Evolutionary conservation across 495 filamentous ascomycete species (phyloP), one percentile per base, ranked within the genome.

Genomic region (Penicillium salamii): DNA sequence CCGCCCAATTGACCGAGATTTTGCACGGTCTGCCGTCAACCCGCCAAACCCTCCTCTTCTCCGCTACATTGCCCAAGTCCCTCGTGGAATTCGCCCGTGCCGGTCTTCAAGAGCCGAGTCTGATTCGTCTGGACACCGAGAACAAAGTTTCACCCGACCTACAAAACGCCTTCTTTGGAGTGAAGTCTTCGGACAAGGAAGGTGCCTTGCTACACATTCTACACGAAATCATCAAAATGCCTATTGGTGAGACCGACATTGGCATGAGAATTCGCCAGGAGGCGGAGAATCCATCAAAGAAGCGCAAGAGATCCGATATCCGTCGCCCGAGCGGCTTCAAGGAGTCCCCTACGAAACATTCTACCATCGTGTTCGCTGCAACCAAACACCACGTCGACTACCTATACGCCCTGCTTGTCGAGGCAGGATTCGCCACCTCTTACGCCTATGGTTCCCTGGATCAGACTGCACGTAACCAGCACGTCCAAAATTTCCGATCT

Each of bases 371-470:
- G 13, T 98, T 98, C 65, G 79, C 87, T 1, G 90, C 93, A 7
- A 97, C 93, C 0, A 97, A 97, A 59, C 92, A 97, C 67, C 90
- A 97, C 57, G 93, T 98, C n/a, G 93, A 98, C 58, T 97, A 96
- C 66, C 68, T 98, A 6, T 81, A 87, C 24, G 75, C 79, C 20
- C 70, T 98, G 14, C 75, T 97, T 2, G 66, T 74, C 14, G 72
- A 83, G 32, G 80, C 87, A 15, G 92, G 91, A 5, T 98, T 91
- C 68, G 79, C 89, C 3, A 87, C 91, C 0, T 97, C 93, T 3
- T 90, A 96, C 57, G 88, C 85, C 33, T 98, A 97, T 68, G 93
- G 95, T 52, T 85, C 90, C 2, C 75, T 98, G 28, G 93, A 98
- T 61, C 95, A 97, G 56, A 89, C 86, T 8, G 93, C 93, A 15